phyloP scores from a whole-genome alignment of 2,329 filamentous ascomycete species.

The Phialophora verrucosa region DNA sequence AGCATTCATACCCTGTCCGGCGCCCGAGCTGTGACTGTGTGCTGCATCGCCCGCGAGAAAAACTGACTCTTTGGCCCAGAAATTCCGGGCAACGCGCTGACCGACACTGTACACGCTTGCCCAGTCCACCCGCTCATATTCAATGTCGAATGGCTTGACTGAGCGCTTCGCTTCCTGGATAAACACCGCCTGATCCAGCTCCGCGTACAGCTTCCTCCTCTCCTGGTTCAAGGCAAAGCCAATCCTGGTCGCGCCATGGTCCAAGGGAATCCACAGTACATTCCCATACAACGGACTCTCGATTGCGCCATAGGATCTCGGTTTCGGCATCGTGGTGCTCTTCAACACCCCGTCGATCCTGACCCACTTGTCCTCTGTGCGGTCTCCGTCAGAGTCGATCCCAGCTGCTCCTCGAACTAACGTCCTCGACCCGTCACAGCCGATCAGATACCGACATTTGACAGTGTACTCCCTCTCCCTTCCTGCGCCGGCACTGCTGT shows the following conservation, averaged over 20 bases:
- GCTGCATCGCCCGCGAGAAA: conserved; percentile 37
- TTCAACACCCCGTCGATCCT: conserved; percentile 58
- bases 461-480: conserved; percentile 39
- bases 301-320: conserved; percentile 56
- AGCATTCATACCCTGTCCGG: conserved; percentile 39
- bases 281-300: conserved; percentile 61
- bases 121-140: conserved; percentile 52
- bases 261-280: conserved; percentile 61
- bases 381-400: conserved; percentile 58
- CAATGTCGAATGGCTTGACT: conserved; percentile 49
- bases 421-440: conserved; percentile 59
- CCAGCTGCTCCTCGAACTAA: conserved; percentile 55
- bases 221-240: conserved; percentile 59
- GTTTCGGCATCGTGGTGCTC: conserved; percentile 56
- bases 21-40: conserved; percentile 38
- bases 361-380: conserved; percentile 60
- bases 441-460: conserved; percentile 57
- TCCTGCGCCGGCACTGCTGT: conserved; percentile 40
- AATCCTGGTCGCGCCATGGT: conserved; percentile 60
- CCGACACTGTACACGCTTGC: conserved; percentile 54
- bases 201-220: conserved; percentile 45
- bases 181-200: conserved; percentile 47
- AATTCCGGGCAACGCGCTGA: conserved; percentile 46
- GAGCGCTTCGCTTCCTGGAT: conserved; percentile 49
- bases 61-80: conserved; percentile 34